Evolutionary conservation across 2,329 filamentous ascomycete genomes (phyloP), one percentile per base, ranked within the genome.

Genomic region (Graphiopsis chlorocephala): DNA sequence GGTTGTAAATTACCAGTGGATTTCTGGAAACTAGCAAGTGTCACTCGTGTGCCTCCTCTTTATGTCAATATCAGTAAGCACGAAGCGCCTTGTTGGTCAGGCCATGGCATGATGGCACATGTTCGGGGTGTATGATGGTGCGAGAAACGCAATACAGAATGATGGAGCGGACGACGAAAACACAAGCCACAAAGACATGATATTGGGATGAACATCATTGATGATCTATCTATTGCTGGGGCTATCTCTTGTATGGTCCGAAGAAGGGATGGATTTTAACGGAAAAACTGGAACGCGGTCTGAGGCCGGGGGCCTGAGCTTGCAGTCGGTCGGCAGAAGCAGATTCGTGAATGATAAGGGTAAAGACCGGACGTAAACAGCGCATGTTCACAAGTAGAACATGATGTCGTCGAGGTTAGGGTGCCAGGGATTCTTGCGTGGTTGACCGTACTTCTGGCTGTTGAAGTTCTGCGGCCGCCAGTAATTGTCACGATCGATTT

Each of bases 351-450:
- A 25, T 7, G 23, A 11, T 8, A 17, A 25, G 12, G 58, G 47
- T 57, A 47, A 50, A 23, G 53, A 58, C 53, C 5, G 42, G 29
- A 28, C 10, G 42, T 29, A 31, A 42, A 31, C 29, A 7, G 6
- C 20, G 17, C 26, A 2, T 10, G 55, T 23, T 48, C n/a, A 64
- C 56, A 64, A 26, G 48, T 64, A 64, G 31, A 64, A 64, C 63
- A 64, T 64, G 14, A 45, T 47, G 20, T 29, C n/a, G 55, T 61
- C 57, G 2, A 64, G n/a, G 31, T 53, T 61, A 5, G 63, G 63
- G n/a, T 61, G 56, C 63, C 61, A 64, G 14, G 61, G 61, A 20
- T 64, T 64, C 53, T 59, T 59, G 12, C 61, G 53, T n/a, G 29
- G 6, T 11, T 8, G 12, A 12, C 38, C 53, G 20, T 64, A 64